Evolutionary conservation across 441 rosid species (phyloP).

Genomic region (Mallotus repandus): DNA sequence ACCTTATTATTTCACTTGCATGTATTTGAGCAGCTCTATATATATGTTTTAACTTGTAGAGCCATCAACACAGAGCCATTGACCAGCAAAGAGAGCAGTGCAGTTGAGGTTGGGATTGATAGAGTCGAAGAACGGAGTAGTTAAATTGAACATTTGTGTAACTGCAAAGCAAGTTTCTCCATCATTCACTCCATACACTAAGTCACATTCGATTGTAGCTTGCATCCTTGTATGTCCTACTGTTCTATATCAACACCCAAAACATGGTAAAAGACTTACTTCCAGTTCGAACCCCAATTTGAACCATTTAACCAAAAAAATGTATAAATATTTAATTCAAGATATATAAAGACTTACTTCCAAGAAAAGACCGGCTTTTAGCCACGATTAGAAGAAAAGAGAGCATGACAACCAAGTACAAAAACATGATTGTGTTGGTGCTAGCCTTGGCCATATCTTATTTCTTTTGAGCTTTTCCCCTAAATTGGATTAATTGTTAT

Average conservation of each 20-base stretch:
- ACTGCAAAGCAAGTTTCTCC: slow-evolving; percentile 36
- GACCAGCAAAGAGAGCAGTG: slow-evolving; percentile 34
- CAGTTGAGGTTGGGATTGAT: slow-evolving; percentile 43
- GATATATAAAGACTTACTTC: neutral
- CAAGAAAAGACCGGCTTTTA: slow-evolving; percentile 8
- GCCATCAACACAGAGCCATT: slow-evolving; percentile 43
- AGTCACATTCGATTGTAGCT: slow-evolving; percentile 7
- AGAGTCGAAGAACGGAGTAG: slow-evolving; percentile 12
- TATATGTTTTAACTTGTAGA: neutral
- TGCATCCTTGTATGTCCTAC: neutral
- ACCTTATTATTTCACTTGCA: neutral
- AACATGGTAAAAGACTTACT: too few relatives aligned
- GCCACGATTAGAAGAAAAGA: slow-evolving; percentile 11
- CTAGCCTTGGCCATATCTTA: neutral
- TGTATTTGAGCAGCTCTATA: neutral
- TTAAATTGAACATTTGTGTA: slow-evolving; percentile 19
- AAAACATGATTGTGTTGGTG: neutral
- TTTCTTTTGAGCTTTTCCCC: too few relatives aligned
- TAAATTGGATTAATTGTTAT: too few relatives aligned
- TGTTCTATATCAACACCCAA: neutral
- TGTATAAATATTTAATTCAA: too few relatives aligned
- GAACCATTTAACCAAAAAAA: too few relatives aligned
- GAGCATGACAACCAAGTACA: slow-evolving; percentile 11
- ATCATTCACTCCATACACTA: slow-evolving; percentile 13
- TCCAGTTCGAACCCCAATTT: too few relatives aligned